phyloP scores from a whole-genome alignment of 2,329 filamentous ascomycete genomes.

The Pezicula radicicola region DNA sequence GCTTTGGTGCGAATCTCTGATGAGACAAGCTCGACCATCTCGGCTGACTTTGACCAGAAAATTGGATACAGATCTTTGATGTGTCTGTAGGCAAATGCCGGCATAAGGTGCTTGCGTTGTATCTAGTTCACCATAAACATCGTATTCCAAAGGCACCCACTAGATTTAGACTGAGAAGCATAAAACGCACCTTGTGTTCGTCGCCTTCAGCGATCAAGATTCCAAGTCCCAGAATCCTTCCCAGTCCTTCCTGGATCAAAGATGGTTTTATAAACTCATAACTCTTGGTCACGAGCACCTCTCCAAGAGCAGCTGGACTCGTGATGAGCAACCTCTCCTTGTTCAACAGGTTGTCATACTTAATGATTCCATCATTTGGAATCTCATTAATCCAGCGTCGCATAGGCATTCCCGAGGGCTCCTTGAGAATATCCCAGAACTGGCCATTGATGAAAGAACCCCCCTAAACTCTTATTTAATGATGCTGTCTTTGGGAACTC shows the following conservation, averaged over 20 bases:
- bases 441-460: slow-evolving; percentile 44
- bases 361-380: slow-evolving; percentile 66
- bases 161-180: not conserved
- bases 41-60: slow-evolving; percentile 76
- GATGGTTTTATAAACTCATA: slow-evolving; percentile 68
- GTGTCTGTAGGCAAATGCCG: slow-evolving; percentile 82
- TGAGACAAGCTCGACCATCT: slow-evolving; percentile 63
- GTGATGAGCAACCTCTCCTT: slow-evolving; percentile 59
- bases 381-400: slow-evolving; percentile 51
- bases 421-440: slow-evolving; percentile 29
- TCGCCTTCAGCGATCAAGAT: slow-evolving; percentile 85
- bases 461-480: slow-evolving; percentile 18
- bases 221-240: slow-evolving; percentile 65
- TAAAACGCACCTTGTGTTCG: slow-evolving; percentile 61
- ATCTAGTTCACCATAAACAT: slow-evolving; percentile 23
- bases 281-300: slow-evolving; percentile 64
- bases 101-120: slow-evolving; percentile 75
- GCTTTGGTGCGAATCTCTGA: slow-evolving; percentile 40
- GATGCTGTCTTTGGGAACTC: no score
- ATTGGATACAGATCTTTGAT: slow-evolving; percentile 80
- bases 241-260: slow-evolving; percentile 51
- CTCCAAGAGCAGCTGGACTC: slow-evolving; percentile 62
- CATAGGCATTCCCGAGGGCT: slow-evolving; percentile 35
- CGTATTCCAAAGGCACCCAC: not conserved
- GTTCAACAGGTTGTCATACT: slow-evolving; percentile 62